Evolutionary conservation across 257 asterid species (phyloP).

Genomic region (Mentha longifolia): DNA sequence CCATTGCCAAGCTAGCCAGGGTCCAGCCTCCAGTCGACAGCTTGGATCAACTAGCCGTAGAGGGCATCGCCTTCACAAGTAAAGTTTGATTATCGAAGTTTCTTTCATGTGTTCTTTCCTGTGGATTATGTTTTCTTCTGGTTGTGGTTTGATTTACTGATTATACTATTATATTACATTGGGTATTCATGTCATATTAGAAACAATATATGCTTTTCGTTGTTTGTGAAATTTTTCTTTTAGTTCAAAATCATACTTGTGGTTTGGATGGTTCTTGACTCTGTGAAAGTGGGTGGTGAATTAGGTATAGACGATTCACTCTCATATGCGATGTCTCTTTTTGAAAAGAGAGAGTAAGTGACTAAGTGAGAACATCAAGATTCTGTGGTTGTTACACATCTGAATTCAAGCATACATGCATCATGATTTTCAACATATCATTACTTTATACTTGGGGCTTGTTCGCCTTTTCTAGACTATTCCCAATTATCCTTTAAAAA

Average conservation of each 20-base stretch:
- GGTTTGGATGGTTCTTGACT: neutral
- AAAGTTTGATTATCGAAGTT: slow-evolving; percentile 47
- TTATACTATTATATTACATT: neutral
- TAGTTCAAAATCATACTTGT: neutral
- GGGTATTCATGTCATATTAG: neutral
- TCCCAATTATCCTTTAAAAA: no score
- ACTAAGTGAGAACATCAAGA: no score
- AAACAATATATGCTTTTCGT: neutral
- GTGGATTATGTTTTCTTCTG: slow-evolving; percentile 1
- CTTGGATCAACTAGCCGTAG: slow-evolving; percentile 67
- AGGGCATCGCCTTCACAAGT: slow-evolving; percentile 75
- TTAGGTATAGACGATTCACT: neutral
- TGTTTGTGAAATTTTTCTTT: no score
- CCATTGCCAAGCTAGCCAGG: slow-evolving; percentile 81
- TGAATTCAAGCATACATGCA: neutral
- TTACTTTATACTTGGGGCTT: no score
- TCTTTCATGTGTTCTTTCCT: slow-evolving; percentile 15
- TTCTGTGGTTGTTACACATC: neutral
- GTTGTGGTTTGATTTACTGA: neutral
- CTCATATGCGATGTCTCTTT: neutral
- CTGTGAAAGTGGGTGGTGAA: neutral
- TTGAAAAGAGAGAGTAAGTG: neutral
- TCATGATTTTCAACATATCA: neutral
- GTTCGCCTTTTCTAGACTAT: no score
- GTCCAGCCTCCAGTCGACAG: slow-evolving; percentile 64